Conservation (phyloP, 2,329 filamentous ascomycete species). For the Apiospora phragmitis region DNA sequence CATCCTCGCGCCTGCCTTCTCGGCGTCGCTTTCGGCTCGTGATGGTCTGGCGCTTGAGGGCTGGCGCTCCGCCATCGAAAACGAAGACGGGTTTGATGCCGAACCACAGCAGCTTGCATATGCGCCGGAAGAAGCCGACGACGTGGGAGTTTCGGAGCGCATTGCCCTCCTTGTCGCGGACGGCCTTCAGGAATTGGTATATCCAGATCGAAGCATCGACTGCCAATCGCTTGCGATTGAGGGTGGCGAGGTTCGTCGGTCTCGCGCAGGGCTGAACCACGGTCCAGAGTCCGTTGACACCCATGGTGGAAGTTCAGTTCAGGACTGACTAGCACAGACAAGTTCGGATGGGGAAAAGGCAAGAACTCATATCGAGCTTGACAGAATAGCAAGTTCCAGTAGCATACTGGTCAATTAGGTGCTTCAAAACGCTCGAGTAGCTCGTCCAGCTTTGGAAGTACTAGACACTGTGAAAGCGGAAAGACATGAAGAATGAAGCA, state of each 20-base stretch:
- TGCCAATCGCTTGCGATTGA: constrained; percentile 93
- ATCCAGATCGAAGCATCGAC: constrained; percentile 99
- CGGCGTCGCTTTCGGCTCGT: constrained; percentile 73
- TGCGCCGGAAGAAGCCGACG: constrained; percentile 95
- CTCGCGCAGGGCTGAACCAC: constrained; percentile 93
- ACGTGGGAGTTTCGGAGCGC: constrained; percentile 94
- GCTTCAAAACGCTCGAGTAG: not conserved
- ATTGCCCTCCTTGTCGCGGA: constrained; percentile 97
- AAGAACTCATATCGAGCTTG: not conserved
- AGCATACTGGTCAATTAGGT: not conserved
- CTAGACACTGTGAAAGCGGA: not conserved
- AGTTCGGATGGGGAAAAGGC: not conserved
- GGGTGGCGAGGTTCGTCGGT: constrained; percentile 91
- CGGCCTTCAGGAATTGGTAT: constrained; percentile 98
- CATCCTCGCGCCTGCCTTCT: constrained; percentile 91
- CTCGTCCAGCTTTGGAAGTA: not conserved
- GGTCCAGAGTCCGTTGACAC: constrained; percentile 97
- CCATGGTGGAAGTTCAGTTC: constrained; percentile 59
- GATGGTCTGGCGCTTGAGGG: constrained; percentile 89
- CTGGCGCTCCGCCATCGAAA: constrained; percentile 92
- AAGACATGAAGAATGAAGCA: not conserved
- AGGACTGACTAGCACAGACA: not conserved
- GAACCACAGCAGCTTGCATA: constrained; percentile 96
- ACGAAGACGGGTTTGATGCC: constrained; percentile 97
- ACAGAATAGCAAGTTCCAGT: not conserved